Evolutionary conservation across 768 basidiomycete species (phyloP), one percentile per base, ranked within the genome.

Genomic region (Rhodocollybia butyracea): DNA sequence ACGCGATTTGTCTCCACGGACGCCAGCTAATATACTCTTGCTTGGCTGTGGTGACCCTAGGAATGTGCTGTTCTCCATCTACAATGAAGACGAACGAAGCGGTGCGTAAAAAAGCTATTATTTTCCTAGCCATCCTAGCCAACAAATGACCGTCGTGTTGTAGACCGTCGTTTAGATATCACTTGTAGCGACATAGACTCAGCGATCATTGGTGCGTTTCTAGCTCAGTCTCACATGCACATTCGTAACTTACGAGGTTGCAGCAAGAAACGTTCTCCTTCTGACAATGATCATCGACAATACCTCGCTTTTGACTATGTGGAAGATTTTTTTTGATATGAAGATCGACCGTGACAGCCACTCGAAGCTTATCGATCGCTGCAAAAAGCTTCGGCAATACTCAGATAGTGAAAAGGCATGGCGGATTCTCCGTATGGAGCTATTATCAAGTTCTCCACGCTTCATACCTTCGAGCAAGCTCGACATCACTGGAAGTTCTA

Each of bases 41-140:
- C 64, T 79, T 15, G 80, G 73, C 1, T 81, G 78, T 55, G 79
- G 80, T 24, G 79, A 81, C 52, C 75, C 76, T 8, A 63, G 79
- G 24, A 77, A 78, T 48, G 68, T 82, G 8, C 48, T 81, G 21
- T 76, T 74, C 58, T 79, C 80, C 0, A 55, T 77, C 1, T 61
- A 60, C 45, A 58, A 59, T 47, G 68, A 69, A 41, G 59, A 59
- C 21, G 41, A 45, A 10, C 55, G 46, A 8, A 52, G 26, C 19
- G 46, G 67, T 67, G 54, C 38, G 63, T n/a, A n/a, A n/a, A n/a
- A n/a, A n/a, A n/a, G n/a, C n/a, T n/a, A n/a, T 22, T 13, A 21
- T 11, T n/a, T 22, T 17, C 21, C 46, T 57, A 0, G 46, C 15
- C 3, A 40, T 12, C 10, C 17, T 30, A 27, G 30, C 29, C n/a